Conservation (phyloP, 1,284 basidiomycete genomes). For the Melampsora americana region DNA sequence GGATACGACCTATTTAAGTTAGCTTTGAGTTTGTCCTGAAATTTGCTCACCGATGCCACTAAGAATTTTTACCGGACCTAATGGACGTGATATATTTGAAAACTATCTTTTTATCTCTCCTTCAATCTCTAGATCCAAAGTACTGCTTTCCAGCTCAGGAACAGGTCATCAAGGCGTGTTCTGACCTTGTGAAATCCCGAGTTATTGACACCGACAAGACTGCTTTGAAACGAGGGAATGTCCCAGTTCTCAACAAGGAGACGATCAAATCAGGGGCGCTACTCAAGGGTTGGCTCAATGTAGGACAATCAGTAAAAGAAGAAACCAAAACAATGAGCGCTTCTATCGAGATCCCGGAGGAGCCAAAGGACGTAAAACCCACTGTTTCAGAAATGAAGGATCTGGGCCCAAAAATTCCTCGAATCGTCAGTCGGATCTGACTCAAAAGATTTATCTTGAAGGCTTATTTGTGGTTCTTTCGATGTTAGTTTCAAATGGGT, state of each 20-base stretch:
- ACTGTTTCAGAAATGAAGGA: background rate
- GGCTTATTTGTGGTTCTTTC: too few species aligned
- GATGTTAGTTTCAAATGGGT: background rate
- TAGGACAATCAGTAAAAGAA: background rate
- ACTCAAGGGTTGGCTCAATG: conserved; percentile 6
- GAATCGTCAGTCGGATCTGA: background rate
- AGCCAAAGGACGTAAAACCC: background rate
- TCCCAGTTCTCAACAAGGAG: background rate
- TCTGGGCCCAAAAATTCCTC: background rate
- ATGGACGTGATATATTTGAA: background rate
- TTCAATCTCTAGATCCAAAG: conserved; percentile 26
- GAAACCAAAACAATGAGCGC: background rate
- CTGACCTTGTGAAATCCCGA: background rate
- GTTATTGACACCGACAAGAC: conserved; percentile 8
- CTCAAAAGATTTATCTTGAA: too few species aligned
- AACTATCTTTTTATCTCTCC: background rate
- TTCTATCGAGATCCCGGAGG: background rate
- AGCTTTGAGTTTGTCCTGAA: background rate
- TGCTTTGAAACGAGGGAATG: background rate
- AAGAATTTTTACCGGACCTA: too few species aligned
- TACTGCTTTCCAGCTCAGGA: conserved; percentile 44
- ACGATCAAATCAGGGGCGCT: background rate
- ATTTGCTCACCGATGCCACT: background rate
- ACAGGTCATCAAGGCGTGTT: conserved; percentile 25
- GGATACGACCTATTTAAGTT: conserved; percentile 44